A percentile compares a stretch with the other conserved stretches of the same genome.
Conservation (phyloP, 495 filamentous ascomycete genomes). For the Bryoglossum gracile region DNA sequence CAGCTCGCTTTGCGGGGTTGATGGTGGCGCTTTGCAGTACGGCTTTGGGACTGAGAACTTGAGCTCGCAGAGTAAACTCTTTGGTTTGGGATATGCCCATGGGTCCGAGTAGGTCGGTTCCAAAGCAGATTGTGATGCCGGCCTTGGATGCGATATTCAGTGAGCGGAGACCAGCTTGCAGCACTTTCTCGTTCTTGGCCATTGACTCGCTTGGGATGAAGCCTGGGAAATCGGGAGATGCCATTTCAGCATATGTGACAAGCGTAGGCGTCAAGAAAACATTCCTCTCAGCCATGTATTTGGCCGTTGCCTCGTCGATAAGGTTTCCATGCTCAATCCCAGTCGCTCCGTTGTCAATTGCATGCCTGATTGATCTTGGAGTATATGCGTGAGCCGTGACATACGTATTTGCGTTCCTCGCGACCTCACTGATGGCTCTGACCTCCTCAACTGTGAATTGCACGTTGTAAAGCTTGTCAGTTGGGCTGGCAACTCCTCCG, state of each 20-base stretch:
- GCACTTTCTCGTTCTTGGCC: slow-evolving; percentile 40
- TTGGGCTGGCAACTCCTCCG: slow-evolving; percentile 45
- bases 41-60: slow-evolving; percentile 35
- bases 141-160: slow-evolving; percentile 39
- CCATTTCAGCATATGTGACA: slow-evolving; percentile 44
- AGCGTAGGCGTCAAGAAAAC: slow-evolving; percentile 47
- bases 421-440: slow-evolving; percentile 40
- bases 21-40: slow-evolving; percentile 46
- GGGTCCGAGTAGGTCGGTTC: slow-evolving; percentile 46
- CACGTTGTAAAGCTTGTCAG: slow-evolving; percentile 40
- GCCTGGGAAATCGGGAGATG: slow-evolving; percentile 31
- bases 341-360: slow-evolving; percentile 45
- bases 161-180: slow-evolving; percentile 36
- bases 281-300: slow-evolving; percentile 37
- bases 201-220: slow-evolving; percentile 37
- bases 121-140: slow-evolving; percentile 47
- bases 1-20: slow-evolving; percentile 41
- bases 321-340: slow-evolving; percentile 54
- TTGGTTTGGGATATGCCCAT: slow-evolving; percentile 39
- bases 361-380: slow-evolving; percentile 41
- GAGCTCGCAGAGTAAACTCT: slow-evolving; percentile 41
- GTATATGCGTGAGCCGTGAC: slow-evolving; percentile 53
- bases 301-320: slow-evolving; percentile 42
- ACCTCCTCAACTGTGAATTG: slow-evolving; percentile 49
- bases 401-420: slow-evolving; percentile 39